Percentiles rank a stretch among this genome's conserved stretches.
phyloP scores from a whole-genome alignment of 2,329 filamentous ascomycete species.

The Colletotrichum nymphaeae region DNA sequence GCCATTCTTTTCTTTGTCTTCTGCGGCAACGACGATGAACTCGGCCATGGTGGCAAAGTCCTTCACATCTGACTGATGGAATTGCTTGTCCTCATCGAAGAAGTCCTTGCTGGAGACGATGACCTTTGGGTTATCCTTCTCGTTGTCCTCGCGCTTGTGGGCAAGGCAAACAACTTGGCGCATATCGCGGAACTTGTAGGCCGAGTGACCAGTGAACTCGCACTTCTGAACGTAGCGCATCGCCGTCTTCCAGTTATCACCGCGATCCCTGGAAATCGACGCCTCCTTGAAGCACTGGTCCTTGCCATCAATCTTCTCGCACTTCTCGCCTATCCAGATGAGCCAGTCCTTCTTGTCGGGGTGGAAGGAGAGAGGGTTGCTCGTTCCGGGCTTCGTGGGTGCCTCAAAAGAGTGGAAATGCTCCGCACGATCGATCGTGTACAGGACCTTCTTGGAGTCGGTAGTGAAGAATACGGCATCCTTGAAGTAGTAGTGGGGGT shows the following conservation, averaged over 20 bases:
- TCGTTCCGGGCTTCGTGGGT: conserved; percentile 61
- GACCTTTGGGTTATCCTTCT: conserved; percentile 71
- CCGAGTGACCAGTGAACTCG: conserved; percentile 81
- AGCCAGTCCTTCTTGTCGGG: conserved; percentile 88
- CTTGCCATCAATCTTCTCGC: conserved; percentile 62
- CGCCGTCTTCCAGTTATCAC: conserved; percentile 81
- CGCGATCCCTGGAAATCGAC: conserved; percentile 82
- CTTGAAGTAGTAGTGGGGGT: conserved; percentile 83
- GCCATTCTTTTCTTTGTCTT: conserved; percentile 74
- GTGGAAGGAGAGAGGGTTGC: conserved; percentile 78
- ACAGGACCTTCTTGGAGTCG: conserved; percentile 72
- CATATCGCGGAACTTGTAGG: conserved; percentile 62
- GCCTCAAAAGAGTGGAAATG: conserved; percentile 80
- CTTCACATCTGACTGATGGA: conserved; percentile 77
- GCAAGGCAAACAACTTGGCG: conserved; percentile 70
- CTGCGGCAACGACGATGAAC: conserved; percentile 89
- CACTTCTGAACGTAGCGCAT: conserved; percentile 82
- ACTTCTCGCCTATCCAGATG: conserved; percentile 86
- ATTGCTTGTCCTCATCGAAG: conserved; percentile 73
- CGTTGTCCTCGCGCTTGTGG: conserved; percentile 70
- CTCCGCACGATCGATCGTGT: conserved; percentile 83
- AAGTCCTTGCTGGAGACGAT: conserved; percentile 84
- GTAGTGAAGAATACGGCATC: conserved; percentile 92
- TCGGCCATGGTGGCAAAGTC: conserved; percentile 96
- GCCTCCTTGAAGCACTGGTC: conserved; percentile 78